phyloP scores from a whole-genome alignment of 805 yeast genomes.

The Saturnispora dispora region DNA sequence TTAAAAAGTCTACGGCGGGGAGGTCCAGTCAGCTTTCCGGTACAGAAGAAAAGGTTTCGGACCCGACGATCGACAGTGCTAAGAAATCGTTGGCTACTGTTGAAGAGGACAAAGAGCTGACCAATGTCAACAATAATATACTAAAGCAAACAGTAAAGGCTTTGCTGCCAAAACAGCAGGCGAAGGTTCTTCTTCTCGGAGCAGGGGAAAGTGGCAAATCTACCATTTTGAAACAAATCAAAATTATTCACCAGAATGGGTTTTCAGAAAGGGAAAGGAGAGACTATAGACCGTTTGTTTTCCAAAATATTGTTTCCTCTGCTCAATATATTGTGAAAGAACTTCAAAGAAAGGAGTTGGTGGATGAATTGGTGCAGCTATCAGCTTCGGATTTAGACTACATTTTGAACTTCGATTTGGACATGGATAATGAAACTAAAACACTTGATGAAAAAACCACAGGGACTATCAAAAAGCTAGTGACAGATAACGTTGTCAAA shows the following conservation, averaged over 20 bases:
- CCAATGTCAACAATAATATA: neutral
- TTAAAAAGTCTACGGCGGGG: neutral
- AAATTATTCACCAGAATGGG: conserved; percentile 65
- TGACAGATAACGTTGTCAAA: conserved; percentile 50
- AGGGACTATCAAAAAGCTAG: conserved; percentile 39
- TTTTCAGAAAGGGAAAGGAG: conserved; percentile 60
- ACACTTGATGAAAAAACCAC: conserved; percentile 44
- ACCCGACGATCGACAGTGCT: neutral
- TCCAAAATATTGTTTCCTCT: conserved; percentile 67
- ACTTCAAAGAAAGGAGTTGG: conserved; percentile 41
- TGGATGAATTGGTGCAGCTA: conserved; percentile 27
- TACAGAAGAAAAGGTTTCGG: conserved; percentile 1
- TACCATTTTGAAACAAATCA: conserved; percentile 75
- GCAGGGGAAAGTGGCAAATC: conserved; percentile 86
- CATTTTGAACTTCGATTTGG: conserved; percentile 38
- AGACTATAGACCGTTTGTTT: conserved; percentile 73
- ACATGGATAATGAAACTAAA: conserved; percentile 38
- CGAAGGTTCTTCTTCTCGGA: conserved; percentile 70
- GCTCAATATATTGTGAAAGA: conserved; percentile 65
- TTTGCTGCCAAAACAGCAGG: conserved; percentile 30
- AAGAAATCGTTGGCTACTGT: conserved; percentile 9
- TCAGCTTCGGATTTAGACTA: conserved; percentile 33
- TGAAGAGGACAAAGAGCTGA: conserved; percentile 6
- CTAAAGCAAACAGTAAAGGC: neutral
- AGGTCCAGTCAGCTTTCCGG: neutral